Evolutionary conservation across 495 filamentous ascomycete species (phyloP), one percentile per base, ranked within the genome.

Genomic region (Penicillium nucicola): DNA sequence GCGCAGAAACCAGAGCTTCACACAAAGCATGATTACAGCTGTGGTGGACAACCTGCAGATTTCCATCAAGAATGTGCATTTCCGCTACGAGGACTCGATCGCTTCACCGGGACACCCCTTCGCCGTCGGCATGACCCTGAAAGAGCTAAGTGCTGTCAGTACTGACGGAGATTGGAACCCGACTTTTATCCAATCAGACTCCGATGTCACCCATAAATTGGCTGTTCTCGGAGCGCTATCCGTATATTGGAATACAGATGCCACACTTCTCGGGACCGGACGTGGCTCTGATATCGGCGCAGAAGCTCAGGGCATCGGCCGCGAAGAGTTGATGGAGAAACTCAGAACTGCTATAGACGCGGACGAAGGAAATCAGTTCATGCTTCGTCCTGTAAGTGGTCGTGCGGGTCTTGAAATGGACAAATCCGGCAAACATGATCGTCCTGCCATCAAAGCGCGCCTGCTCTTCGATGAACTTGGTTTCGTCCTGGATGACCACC

Each of bases 41-140:
- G 95, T 98, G 58, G 88, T 97, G 55, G 92, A 98, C 74, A 98
- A 98, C 63, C 78, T 98, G 30, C 93, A 98, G 68, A 87, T 98
- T 48, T 95, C 85, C 18, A 86, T 98, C 65, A 97, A 95, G 78
- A 97, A 97, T 63, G 95, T 98, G 42, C 93, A 98, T 66, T 80
- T 98, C 42, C 87, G 93, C 52, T 98, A 97, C 67, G 93, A 98
- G 66, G 93, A 98, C 66, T 89, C 91, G n/a, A 87, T 97, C 55
- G 90, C 92, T 33, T 89, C 92, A 8, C 90, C 90, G 2, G 90
- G 91, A 11, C 95, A 98, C 67, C 92, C 95, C 1, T 98, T 98
- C 63, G 89, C 93, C 15, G 76, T 92, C 32, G 93, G 95, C 20
- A 55, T 97, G 52, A 97, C 92, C 1, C 77, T 98, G 45, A 86